These are phyloP conservation scores for Ligustrum vulgare DNA, from an alignment of 257 asterid genomes.

Conservation along the genomic window DNA sequence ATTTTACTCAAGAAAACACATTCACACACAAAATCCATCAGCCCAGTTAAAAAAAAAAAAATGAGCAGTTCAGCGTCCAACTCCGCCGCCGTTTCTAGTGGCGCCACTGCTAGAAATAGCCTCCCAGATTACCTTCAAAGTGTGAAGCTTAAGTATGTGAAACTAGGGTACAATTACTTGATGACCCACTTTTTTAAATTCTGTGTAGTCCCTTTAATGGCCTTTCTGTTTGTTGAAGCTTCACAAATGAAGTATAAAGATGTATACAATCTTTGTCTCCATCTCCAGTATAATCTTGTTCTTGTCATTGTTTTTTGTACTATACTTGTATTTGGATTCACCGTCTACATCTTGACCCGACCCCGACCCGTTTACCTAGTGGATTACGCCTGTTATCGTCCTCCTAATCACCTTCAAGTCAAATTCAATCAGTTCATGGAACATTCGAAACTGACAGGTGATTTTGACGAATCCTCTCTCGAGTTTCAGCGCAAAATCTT, in stretches of 20 bases:
- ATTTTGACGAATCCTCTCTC: conserved; percentile 35
- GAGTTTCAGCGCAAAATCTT: conserved; percentile 45
- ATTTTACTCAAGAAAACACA: not conserved
- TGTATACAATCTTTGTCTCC: conserved; percentile 20
- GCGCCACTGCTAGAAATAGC: not conserved
- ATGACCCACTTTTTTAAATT: conserved; percentile 27
- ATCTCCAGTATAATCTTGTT: conserved; percentile 24
- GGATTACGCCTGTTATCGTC: conserved; percentile 40
- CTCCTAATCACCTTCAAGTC: conserved; percentile 36
- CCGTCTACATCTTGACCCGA: conserved; percentile 37
- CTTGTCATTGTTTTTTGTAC: conserved; percentile 11
- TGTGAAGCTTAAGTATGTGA: conserved; percentile 29
- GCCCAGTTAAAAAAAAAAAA: not conserved
- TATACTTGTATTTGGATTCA: conserved; percentile 29
- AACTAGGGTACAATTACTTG: conserved; percentile 37
- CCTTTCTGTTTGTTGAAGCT: conserved; percentile 20
- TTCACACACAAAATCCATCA: not conserved
- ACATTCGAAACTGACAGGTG: conserved; percentile 36
- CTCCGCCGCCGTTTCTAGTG: not conserved
- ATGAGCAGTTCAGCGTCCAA: conserved; percentile 10
- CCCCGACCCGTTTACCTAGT: conserved; percentile 49
- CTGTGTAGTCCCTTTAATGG: conserved; percentile 21
- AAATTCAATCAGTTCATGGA: conserved; percentile 30
- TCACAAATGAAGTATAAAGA: conserved; percentile 29
- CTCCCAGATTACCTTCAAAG: conserved; percentile 25